Percentiles rank a stretch among this genome's conserved stretches.
phyloP scores from a whole-genome alignment of 2,329 filamentous ascomycete genomes.

The Pseudocercospora fijiensis region DNA sequence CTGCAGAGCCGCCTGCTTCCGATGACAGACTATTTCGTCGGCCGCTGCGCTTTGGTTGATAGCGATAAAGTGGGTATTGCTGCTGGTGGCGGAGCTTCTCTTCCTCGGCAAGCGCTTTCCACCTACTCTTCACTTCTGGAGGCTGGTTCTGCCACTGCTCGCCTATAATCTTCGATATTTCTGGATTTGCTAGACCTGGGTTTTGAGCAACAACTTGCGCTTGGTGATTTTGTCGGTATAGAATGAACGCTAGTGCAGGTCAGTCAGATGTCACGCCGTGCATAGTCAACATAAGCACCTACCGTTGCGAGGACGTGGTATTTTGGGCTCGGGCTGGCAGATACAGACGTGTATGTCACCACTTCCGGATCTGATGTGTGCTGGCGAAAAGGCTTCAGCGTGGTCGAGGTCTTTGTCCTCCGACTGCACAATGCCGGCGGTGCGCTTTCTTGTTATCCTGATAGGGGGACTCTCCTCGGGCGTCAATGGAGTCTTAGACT shows the following conservation, averaged over 20 bases:
- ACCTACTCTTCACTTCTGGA: slow-evolving; percentile 73
- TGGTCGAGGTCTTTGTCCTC: slow-evolving; percentile 35
- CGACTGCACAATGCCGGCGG: slow-evolving; percentile 33
- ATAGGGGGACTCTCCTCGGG: slow-evolving; percentile 40
- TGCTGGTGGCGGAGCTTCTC: slow-evolving; percentile 87
- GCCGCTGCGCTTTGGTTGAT: slow-evolving; percentile 69
- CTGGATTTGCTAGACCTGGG: slow-evolving; percentile 88
- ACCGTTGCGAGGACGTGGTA: slow-evolving; percentile 70
- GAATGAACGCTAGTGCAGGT: slow-evolving; percentile 76
- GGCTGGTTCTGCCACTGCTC: slow-evolving; percentile 82
- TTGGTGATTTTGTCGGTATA: slow-evolving; percentile 93
- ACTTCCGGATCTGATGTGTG: slow-evolving; percentile 35
- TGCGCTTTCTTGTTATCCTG: slow-evolving; percentile 37
- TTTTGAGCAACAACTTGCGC: slow-evolving; percentile 75
- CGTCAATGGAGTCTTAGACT: slow-evolving; percentile 38
- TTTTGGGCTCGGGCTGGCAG: slow-evolving; percentile 69
- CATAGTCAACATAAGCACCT: slow-evolving; percentile 39
- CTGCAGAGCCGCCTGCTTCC: slow-evolving; percentile 32
- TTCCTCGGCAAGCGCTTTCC: slow-evolving; percentile 88
- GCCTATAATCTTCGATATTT: slow-evolving; percentile 96
- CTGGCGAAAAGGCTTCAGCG: slow-evolving; percentile 27
- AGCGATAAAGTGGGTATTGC: slow-evolving; percentile 91
- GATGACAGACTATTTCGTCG: slow-evolving; percentile 45
- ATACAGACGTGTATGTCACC: slow-evolving; percentile 61
- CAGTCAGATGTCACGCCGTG: slow-evolving; percentile 20